These are phyloP conservation scores for Dalbergia cultrata DNA, from an alignment of 306 rosid species.

Conservation along the genomic window DNA sequence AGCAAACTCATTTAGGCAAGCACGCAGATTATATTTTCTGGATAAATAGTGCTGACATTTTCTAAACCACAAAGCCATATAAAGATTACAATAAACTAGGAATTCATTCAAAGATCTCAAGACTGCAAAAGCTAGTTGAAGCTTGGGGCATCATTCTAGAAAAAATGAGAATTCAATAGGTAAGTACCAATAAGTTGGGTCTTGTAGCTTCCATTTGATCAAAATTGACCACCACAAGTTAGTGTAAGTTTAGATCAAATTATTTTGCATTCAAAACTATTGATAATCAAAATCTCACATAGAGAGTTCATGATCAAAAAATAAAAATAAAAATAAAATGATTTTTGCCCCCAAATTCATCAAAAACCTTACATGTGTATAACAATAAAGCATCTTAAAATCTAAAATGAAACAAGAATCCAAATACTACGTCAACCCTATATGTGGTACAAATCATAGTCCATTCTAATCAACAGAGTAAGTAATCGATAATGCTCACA, in stretches of 20 bases:
- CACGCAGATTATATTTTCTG: neutral
- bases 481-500: too few relatives aligned
- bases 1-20: neutral
- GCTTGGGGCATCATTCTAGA: neutral
- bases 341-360: neutral
- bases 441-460: neutral
- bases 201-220: conserved; percentile 15
- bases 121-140: conserved; percentile 1
- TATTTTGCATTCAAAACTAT: too few relatives aligned
- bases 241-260: neutral
- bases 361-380: neutral
- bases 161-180: neutral
- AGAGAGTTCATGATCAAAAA: too few relatives aligned
- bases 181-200: neutral
- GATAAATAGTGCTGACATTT: neutral
- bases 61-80: too few relatives aligned
- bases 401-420: neutral
- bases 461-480: too few relatives aligned
- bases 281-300: too few relatives aligned
- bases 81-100: neutral
- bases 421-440: neutral
- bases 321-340: too few relatives aligned
- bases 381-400: neutral
- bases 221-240: neutral
- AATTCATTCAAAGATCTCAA: neutral